Percentiles rank a stretch among this genome's conserved stretches.
phyloP scores from a whole-genome alignment of 148 eudicot genomes.

The Amaranthus hypochondriacus region DNA sequence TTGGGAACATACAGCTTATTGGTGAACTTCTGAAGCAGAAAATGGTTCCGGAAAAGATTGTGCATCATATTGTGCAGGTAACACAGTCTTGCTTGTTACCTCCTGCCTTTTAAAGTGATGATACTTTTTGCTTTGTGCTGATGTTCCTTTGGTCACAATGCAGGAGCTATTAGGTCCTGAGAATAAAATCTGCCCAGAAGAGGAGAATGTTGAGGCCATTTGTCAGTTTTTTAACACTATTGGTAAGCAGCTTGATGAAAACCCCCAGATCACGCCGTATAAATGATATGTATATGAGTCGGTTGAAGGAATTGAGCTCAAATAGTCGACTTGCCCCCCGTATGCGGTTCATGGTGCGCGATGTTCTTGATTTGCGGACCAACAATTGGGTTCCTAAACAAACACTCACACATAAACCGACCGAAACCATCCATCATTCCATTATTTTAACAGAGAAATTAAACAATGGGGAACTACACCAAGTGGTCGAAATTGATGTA shows the following conservation, averaged over 20 bases:
- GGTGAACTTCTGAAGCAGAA: slow-evolving; percentile 98
- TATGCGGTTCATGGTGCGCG: slow-evolving; percentile 77
- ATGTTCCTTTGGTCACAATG: neutral
- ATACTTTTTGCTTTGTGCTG: neutral
- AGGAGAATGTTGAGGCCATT: slow-evolving; percentile 92
- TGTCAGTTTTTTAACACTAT: slow-evolving; percentile 84
- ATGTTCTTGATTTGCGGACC: slow-evolving; percentile 65
- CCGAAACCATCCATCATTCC: too few relatives aligned
- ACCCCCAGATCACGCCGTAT: slow-evolving; percentile 60
- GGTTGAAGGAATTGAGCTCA: slow-evolving; percentile 60
- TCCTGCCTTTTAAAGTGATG: neutral
- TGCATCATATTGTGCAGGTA: slow-evolving; percentile 96
- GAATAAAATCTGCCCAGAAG: slow-evolving; percentile 70
- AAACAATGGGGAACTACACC: too few relatives aligned
- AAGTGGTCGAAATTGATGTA: too few relatives aligned
- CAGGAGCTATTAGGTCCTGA: slow-evolving; percentile 90
- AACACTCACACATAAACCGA: too few relatives aligned
- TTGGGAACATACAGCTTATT: slow-evolving; percentile 94
- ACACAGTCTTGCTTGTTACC: neutral
- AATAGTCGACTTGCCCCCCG: slow-evolving; percentile 67
- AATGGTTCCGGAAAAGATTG: slow-evolving; percentile 96
- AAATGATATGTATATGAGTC: slow-evolving; percentile 58
- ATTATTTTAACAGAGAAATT: too few relatives aligned
- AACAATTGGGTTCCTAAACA: slow-evolving; percentile 77
- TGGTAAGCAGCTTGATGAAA: slow-evolving; percentile 92